phyloP scores from a whole-genome alignment of 2,329 filamentous ascomycete species.

The Emmonsia crescens region DNA sequence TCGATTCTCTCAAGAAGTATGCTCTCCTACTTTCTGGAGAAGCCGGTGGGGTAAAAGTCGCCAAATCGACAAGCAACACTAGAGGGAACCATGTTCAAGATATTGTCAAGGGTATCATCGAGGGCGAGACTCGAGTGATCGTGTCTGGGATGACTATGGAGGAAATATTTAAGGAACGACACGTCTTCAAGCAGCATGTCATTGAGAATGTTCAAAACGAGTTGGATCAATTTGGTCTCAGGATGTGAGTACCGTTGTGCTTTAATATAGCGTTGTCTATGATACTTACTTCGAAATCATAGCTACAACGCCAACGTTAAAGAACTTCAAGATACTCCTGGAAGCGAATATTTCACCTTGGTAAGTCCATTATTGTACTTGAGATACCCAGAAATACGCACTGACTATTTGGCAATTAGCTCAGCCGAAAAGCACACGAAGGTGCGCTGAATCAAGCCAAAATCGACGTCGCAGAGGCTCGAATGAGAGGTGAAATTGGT shows the following conservation, averaged over 20 bases:
- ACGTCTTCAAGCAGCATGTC: slow-evolving; percentile 65
- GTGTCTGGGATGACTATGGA: slow-evolving; percentile 89
- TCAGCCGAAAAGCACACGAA: slow-evolving; percentile 74
- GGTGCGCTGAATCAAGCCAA: slow-evolving; percentile 72
- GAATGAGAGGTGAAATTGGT: slow-evolving; percentile 49
- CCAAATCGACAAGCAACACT: slow-evolving; percentile 25
- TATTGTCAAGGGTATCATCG: slow-evolving; percentile 83
- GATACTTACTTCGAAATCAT: slow-evolving; percentile 27
- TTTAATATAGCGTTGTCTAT: not conserved
- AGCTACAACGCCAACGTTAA: slow-evolving; percentile 69
- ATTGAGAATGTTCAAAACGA: slow-evolving; percentile 68
- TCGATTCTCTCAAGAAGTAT: slow-evolving; percentile 64
- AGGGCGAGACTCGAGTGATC: slow-evolving; percentile 74
- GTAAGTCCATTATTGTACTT: not conserved
- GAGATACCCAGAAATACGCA: not conserved
- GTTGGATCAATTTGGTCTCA: slow-evolving; percentile 67
- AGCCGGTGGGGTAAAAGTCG: slow-evolving; percentile 31
- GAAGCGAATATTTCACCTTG: slow-evolving; percentile 73
- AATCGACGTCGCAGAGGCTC: slow-evolving; percentile 48
- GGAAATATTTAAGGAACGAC: slow-evolving; percentile 69
- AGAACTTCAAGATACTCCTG: slow-evolving; percentile 71
- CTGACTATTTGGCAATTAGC: slow-evolving; percentile 16
- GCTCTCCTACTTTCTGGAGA: slow-evolving; percentile 65
- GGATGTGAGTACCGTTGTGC: slow-evolving; percentile 41
- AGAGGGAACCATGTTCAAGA: slow-evolving; percentile 59